phyloP scores from a whole-genome alignment of 2,329 filamentous ascomycete species.

The Chrysoporthe austroafricana region DNA sequence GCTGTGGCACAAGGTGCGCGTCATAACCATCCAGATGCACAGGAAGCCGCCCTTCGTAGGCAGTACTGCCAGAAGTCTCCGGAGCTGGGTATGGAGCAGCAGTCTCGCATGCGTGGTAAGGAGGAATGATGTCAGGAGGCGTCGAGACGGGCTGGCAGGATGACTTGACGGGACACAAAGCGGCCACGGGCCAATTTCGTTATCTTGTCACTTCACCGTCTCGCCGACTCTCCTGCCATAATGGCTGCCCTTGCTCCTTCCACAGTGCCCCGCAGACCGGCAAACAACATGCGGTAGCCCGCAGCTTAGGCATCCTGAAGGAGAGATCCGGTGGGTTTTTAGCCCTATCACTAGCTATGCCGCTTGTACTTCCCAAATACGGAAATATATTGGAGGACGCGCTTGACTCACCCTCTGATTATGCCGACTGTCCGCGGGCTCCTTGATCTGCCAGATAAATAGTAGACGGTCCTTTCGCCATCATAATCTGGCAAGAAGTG shows the following conservation, averaged over 20 bases:
- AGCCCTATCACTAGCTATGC: not conserved
- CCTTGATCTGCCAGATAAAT: constrained; percentile 15
- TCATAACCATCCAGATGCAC: not conserved
- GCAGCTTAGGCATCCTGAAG: not conserved
- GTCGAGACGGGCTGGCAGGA: too few relatives aligned
- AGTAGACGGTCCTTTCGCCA: not conserved
- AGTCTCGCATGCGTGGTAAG: not conserved
- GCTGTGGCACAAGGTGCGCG: not conserved
- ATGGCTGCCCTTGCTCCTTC: not conserved
- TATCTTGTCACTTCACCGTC: too few relatives aligned
- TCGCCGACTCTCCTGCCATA: too few relatives aligned
- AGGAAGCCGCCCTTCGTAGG: not conserved
- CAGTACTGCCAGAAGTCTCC: not conserved
- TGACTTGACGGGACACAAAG: too few relatives aligned
- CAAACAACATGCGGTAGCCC: not conserved
- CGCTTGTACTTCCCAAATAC: constrained; percentile 25
- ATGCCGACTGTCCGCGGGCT: constrained; percentile 8
- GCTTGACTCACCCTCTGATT: constrained; percentile 13
- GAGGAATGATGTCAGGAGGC: too few relatives aligned
- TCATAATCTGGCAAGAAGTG: not conserved
- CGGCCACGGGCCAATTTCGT: too few relatives aligned
- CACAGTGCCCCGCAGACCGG: not conserved
- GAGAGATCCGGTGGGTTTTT: not conserved
- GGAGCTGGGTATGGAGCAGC: not conserved
- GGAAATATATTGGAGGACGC: not conserved